Conservation (phyloP, 2,329 filamentous ascomycete species). For the Phyllosticta paracitricarpa region DNA sequence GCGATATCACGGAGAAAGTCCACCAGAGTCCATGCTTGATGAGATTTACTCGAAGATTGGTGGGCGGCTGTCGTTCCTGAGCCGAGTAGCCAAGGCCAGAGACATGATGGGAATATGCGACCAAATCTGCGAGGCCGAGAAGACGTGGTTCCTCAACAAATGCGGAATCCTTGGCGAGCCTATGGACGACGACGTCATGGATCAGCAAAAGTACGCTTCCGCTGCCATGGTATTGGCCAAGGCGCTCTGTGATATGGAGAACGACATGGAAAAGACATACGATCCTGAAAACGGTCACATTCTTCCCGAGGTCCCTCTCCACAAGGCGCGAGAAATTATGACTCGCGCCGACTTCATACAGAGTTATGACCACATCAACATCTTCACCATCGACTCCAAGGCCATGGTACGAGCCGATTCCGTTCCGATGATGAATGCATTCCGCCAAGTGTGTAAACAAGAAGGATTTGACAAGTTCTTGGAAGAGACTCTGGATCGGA, state of each 20-base stretch:
- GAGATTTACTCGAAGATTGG: constrained; percentile 80
- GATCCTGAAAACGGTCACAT: constrained; percentile 59
- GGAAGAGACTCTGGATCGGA: constrained; percentile 72
- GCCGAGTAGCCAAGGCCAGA: constrained; percentile 73
- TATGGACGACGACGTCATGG: constrained; percentile 97
- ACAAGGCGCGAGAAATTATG: constrained; percentile 61
- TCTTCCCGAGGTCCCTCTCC: constrained; percentile 56
- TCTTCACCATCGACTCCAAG: constrained; percentile 85
- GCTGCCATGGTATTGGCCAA: constrained; percentile 90
- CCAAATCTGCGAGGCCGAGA: constrained; percentile 58
- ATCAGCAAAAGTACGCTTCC: constrained; percentile 91
- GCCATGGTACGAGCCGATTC: constrained; percentile 86
- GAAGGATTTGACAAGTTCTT: constrained; percentile 75
- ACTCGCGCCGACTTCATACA: constrained; percentile 92
- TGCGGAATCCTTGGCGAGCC: constrained; percentile 66
- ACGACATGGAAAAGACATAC: constrained; percentile 52
- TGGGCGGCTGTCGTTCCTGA: constrained; percentile 78
- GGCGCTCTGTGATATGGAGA: constrained; percentile 76
- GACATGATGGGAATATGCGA: constrained; percentile 76
- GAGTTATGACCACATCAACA: constrained; percentile 81
- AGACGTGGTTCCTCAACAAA: constrained; percentile 68
- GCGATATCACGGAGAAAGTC: constrained; percentile 61
- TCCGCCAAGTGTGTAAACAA: constrained; percentile 68
- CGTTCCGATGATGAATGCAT: constrained; percentile 92
- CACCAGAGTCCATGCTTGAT: constrained; percentile 49